A percentile compares a stretch with the other conserved stretches of the same genome.
phyloP scores from a whole-genome alignment of 2,329 filamentous ascomycete genomes.

The Aureobasidium sp. region DNA sequence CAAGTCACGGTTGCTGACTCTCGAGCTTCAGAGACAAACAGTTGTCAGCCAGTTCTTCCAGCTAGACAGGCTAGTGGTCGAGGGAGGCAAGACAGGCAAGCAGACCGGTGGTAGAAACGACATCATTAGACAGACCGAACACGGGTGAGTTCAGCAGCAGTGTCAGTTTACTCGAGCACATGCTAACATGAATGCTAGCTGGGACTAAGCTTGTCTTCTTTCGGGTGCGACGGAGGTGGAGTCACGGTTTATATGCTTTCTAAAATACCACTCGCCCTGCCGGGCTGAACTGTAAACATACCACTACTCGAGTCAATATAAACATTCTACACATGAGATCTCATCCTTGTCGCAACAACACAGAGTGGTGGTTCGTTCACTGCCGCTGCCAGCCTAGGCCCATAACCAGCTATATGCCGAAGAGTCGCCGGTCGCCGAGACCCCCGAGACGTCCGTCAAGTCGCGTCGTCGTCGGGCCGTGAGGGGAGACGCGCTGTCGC shows the following conservation, averaged over 20 bases:
- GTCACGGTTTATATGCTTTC: conserved; percentile 14
- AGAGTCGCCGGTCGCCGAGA: background rate
- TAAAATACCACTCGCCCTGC: conserved; percentile 10
- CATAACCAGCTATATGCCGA: background rate
- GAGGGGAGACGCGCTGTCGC: conserved; percentile 9
- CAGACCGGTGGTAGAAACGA: conserved; percentile 59
- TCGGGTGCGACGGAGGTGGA: background rate
- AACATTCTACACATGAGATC: background rate
- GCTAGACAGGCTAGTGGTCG: conserved; percentile 82
- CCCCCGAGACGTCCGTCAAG: conserved; percentile 5
- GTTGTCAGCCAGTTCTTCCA: conserved; percentile 93
- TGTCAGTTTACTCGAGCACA: background rate
- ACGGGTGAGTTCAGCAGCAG: conserved; percentile 52
- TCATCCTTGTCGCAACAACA: background rate
- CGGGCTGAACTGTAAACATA: conserved; percentile 9
- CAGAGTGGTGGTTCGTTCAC: background rate
- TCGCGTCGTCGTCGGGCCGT: conserved; percentile 9
- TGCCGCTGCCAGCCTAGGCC: background rate
- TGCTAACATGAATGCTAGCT: background rate
- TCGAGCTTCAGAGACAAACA: conserved; percentile 72
- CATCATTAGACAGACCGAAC: conserved; percentile 70
- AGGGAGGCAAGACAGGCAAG: conserved; percentile 74
- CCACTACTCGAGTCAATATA: background rate
- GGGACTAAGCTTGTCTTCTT: conserved; percentile 7
- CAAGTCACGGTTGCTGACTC: conserved; percentile 30